phyloP scores from a whole-genome alignment of 768 basidiomycete species.

The Floccularia luteovirens region DNA sequence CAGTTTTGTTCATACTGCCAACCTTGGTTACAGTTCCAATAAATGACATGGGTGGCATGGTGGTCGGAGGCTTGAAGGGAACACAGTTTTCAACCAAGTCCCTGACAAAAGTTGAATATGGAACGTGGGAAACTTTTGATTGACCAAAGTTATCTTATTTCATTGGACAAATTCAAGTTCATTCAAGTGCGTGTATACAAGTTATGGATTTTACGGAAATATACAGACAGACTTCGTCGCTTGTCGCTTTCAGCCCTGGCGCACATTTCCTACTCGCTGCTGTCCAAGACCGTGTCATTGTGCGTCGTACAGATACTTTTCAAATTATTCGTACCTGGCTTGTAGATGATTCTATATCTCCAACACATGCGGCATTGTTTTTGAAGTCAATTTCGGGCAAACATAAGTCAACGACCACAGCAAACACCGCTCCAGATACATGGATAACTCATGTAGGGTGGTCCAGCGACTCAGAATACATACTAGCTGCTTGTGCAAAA shows the following conservation, averaged over 20 bases:
- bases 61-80: no score
- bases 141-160: no score
- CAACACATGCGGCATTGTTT: slow-evolving; percentile 35
- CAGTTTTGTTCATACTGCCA: slow-evolving; percentile 80
- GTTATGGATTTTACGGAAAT: slow-evolving; percentile 91
- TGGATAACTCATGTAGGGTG: slow-evolving; percentile 74
- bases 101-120: no score
- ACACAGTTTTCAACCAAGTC: no score
- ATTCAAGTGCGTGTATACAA: neutral
- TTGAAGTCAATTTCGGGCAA: slow-evolving; percentile 22
- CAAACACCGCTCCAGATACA: slow-evolving; percentile 17
- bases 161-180: no score
- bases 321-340: slow-evolving; percentile 79
- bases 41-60: slow-evolving; percentile 76
- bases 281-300: slow-evolving; percentile 69
- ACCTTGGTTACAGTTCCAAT: slow-evolving; percentile 72
- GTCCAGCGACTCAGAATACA: slow-evolving; percentile 85
- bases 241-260: slow-evolving; percentile 80
- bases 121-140: no score
- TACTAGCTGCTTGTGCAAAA: slow-evolving; percentile 75
- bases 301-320: slow-evolving; percentile 79
- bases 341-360: slow-evolving; percentile 46
- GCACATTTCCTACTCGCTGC: slow-evolving; percentile 82
- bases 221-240: slow-evolving; percentile 64
- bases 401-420: slow-evolving; percentile 13